Conservation (phyloP, 1,284 basidiomycete species). For the Boletus sp. region DNA sequence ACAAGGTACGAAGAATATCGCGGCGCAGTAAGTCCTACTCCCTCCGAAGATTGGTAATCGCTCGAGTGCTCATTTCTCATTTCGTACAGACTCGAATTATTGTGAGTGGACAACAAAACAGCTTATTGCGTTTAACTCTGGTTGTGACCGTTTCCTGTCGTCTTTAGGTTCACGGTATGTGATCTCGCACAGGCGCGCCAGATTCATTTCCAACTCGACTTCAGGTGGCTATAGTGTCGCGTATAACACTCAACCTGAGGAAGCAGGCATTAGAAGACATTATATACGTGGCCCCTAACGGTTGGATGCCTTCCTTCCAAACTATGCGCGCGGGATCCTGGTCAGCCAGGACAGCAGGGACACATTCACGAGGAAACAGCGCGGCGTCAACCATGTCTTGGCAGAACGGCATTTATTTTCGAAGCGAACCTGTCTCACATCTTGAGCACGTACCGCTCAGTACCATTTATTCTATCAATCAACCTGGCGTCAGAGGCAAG, state of each 20-base stretch:
- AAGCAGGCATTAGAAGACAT: slow-evolving; percentile 11
- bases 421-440: neutral
- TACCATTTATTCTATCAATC: slow-evolving; percentile 2
- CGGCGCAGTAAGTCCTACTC: slow-evolving; percentile 41
- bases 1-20: slow-evolving; percentile 39
- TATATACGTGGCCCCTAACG: neutral
- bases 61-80: neutral
- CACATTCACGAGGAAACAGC: neutral
- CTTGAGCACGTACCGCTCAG: neutral
- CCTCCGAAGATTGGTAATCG: neutral
- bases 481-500: neutral
- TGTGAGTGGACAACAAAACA: slow-evolving; percentile 33
- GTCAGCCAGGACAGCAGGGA: neutral
- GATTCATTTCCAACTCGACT: neutral
- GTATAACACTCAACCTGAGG: slow-evolving; percentile 43
- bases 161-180: slow-evolving; percentile 33
- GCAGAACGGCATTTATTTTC: neutral
- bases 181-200: neutral
- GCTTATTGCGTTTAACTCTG: neutral
- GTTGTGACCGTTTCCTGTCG: neutral
- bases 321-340: neutral
- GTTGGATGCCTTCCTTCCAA: neutral
- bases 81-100: slow-evolving; percentile 37
- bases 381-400: neutral
- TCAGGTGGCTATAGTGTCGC: slow-evolving; percentile 45